Base-by-base conservation (phyloP, 805 yeast species). In the Starmera pachycereana region DNA sequence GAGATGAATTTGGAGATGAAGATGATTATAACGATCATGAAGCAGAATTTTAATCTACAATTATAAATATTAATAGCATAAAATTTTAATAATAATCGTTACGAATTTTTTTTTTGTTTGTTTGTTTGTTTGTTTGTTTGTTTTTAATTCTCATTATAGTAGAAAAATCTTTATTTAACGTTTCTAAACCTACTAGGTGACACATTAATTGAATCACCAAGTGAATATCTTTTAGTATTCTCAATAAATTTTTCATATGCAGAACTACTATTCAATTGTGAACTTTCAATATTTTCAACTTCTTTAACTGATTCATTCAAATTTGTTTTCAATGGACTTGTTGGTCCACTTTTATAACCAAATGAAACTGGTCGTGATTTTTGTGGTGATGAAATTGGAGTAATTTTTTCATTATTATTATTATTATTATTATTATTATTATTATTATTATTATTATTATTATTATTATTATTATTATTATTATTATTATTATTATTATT, bases 21-120 rank as follows among this genome's bases (percentile, higher is more conserved):
- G 76, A 71, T 38, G 74, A 68, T 36, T 71, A 63, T 29, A 74
- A 71, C 29, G 79, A 75, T 12, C 36, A 33, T 41, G 80, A 74
- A 52, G 80, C 81, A n/a, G 81, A 78, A 4, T 75, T 75, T 49
- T 76, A 58, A 56, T 16, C 18, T 16, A 16, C 18, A n/a, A n/a
- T n/a, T n/a, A n/a, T n/a, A n/a, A n/a, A n/a, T n/a, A n/a, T n/a
- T n/a, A n/a, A n/a, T n/a, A n/a, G n/a, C n/a, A n/a, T n/a, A n/a
- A n/a, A n/a, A n/a, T n/a, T n/a, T n/a, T n/a, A n/a, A n/a, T n/a
- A n/a, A n/a, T n/a, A n/a, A n/a, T n/a, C n/a, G n/a, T n/a, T n/a
- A n/a, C n/a, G n/a, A n/a, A n/a, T n/a, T n/a, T n/a, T n/a, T n/a
- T n/a, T n/a, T n/a, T n/a, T n/a, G n/a, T n/a, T n/a, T n/a, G n/a